A percentile compares a stretch with the other conserved stretches of the same genome.
phyloP scores from a whole-genome alignment of 257 asterid species.

The Thymus mandschuricus region DNA sequence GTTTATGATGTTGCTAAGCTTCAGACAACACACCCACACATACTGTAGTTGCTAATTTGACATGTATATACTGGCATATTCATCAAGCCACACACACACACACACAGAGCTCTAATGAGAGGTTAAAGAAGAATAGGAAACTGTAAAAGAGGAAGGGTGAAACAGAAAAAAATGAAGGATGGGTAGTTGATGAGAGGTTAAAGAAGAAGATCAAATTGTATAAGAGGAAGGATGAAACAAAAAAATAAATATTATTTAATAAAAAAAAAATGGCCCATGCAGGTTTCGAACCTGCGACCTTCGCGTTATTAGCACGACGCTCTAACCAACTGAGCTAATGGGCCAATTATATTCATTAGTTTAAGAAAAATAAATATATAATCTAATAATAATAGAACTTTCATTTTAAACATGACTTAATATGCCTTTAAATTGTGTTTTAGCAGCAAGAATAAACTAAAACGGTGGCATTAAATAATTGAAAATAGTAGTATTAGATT shows the following conservation, averaged over 20 bases:
- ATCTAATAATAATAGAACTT: background rate
- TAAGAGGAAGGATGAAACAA: background rate
- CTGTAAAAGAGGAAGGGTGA: too few relatives aligned
- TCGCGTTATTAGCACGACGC: slow-evolving; percentile 78
- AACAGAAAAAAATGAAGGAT: background rate
- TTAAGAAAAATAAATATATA: background rate
- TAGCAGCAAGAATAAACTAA: background rate
- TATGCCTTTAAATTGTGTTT: background rate
- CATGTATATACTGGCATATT: too few relatives aligned
- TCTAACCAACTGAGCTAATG: slow-evolving; percentile 82
- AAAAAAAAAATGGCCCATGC: slow-evolving; percentile 55
- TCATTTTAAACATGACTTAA: too few relatives aligned
- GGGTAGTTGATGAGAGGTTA: too few relatives aligned
- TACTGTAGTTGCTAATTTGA: too few relatives aligned
- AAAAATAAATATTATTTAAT: background rate
- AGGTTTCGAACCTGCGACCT: slow-evolving; percentile 75
- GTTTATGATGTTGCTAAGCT: background rate
- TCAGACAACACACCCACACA: background rate
- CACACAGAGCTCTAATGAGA: too few relatives aligned
- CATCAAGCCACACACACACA: too few relatives aligned
- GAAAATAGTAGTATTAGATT: background rate
- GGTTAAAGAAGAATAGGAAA: too few relatives aligned
- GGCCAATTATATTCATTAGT: slow-evolving; percentile 30
- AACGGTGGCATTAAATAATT: slow-evolving; percentile 25
- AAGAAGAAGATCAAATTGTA: too few relatives aligned